A percentile compares a stretch with the other conserved stretches of the same genome.
These are phyloP conservation scores for Chenopodium quinoa DNA, from an alignment of 148 eudicot species.

Conservation along the genomic window DNA sequence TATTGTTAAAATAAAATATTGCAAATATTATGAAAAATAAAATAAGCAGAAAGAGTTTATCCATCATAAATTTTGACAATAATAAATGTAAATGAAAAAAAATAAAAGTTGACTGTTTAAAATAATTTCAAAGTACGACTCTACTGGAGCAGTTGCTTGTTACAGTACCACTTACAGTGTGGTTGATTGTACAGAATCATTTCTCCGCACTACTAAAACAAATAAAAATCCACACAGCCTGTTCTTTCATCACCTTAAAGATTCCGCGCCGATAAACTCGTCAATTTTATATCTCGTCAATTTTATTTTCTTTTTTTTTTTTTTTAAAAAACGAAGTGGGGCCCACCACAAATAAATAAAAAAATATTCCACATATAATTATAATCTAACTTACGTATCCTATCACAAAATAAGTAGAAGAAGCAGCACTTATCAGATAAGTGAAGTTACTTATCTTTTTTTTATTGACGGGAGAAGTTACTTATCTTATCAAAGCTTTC, in stretches of 20 bases:
- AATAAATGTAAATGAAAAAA: no score
- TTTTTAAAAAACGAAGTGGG: constrained; percentile 14
- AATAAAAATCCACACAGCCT: neutral
- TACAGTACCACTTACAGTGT: neutral
- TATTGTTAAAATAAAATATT: no score
- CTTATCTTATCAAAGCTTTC: constrained; percentile 21
- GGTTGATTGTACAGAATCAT: neutral
- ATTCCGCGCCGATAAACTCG: constrained; percentile 50
- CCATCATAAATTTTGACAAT: no score
- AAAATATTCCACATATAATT: no score
- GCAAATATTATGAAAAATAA: no score
- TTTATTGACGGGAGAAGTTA: no score
- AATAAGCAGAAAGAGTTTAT: no score
- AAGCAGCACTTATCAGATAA: constrained; percentile 6
- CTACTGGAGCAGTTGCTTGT: no score
- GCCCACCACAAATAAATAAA: constrained; percentile 10
- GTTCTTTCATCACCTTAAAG: constrained; percentile 28
- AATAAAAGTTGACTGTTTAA: no score
- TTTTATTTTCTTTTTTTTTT: neutral
- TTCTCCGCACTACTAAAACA: constrained; percentile 5
- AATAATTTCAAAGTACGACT: no score
- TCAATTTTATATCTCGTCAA: constrained; percentile 20
- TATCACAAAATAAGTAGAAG: no score
- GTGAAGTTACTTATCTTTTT: neutral
- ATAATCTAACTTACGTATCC: no score